These are phyloP conservation scores for Phytophthora crassamura DNA, from an alignment of 352 stramenopile species.

Conservation along the genomic window DNA sequence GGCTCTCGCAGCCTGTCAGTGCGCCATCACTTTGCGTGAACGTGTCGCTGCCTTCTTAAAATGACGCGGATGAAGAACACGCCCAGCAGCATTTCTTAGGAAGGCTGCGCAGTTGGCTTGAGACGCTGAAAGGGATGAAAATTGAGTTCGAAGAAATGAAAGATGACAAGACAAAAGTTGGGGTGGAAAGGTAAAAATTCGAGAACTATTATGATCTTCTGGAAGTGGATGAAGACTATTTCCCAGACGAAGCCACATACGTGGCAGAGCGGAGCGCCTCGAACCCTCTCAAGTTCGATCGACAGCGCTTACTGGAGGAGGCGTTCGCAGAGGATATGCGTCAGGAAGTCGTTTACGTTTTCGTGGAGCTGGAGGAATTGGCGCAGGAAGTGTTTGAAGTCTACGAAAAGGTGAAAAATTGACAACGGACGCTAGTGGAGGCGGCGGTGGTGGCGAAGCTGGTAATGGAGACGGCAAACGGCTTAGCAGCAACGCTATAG, in stretches of 20 bases:
- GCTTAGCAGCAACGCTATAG: conserved; percentile 27
- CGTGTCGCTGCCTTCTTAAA: conserved; percentile 18
- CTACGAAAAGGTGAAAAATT: too few species aligned
- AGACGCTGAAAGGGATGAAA: background rate
- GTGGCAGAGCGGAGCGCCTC: background rate
- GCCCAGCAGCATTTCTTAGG: conserved; percentile 8
- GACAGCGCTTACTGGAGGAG: too few species aligned
- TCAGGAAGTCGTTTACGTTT: too few species aligned
- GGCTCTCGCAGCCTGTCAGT: too few species aligned
- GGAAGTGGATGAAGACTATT: conserved; percentile 28
- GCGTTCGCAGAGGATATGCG: too few species aligned
- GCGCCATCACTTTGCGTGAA: conserved; percentile 21
- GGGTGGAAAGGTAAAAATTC: conserved; percentile 3
- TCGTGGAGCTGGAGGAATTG: too few species aligned
- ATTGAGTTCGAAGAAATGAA: background rate
- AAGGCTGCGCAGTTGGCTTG: background rate
- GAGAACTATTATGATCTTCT: conserved; percentile 38
- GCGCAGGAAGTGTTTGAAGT: too few species aligned
- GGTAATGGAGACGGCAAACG: conserved; percentile 20
- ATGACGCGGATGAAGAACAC: background rate
- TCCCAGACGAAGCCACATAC: conserved; percentile 11
- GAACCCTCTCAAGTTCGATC: too few species aligned
- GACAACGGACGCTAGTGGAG: conserved; percentile 38
- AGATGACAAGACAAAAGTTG: background rate
- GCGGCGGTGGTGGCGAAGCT: conserved; percentile 38